Conservation (phyloP, 139 green algal species). For the Microglena sp. region DNA sequence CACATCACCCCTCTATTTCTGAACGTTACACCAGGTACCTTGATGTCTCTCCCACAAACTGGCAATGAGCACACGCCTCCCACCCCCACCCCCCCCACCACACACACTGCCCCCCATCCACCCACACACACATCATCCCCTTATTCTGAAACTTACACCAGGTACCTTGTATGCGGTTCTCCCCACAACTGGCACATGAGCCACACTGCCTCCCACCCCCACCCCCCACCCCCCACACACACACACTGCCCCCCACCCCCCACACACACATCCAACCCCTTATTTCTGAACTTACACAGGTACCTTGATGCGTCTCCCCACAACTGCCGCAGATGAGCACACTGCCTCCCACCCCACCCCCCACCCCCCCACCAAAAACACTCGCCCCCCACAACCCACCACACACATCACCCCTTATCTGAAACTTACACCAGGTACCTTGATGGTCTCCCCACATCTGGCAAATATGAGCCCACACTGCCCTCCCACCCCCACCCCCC, state of each 20-base stretch:
- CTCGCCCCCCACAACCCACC: too few relatives aligned
- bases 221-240: not conserved
- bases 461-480: not conserved
- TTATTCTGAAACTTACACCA: not conserved
- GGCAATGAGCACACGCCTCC: not conserved
- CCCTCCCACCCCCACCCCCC: not conserved
- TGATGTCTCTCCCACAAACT: not conserved
- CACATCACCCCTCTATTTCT: too few relatives aligned
- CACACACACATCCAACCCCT: not conserved
- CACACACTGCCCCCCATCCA: too few relatives aligned
- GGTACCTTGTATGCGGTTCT: not conserved
- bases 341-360: not conserved
- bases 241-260: not conserved
- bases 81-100: too few relatives aligned
- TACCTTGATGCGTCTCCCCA: not conserved
- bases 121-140: too few relatives aligned
- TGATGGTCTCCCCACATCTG: not conserved
- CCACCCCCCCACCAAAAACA: not conserved
- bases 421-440: not conserved
- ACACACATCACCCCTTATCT: not conserved
- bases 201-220: not conserved
- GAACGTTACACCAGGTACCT: not conserved
- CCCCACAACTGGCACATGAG: not conserved
- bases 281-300: not conserved
- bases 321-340: not conserved